Base-by-base conservation (phyloP, 2,329 filamentous ascomycete species). In the Fusarium tjaetaba region DNA sequence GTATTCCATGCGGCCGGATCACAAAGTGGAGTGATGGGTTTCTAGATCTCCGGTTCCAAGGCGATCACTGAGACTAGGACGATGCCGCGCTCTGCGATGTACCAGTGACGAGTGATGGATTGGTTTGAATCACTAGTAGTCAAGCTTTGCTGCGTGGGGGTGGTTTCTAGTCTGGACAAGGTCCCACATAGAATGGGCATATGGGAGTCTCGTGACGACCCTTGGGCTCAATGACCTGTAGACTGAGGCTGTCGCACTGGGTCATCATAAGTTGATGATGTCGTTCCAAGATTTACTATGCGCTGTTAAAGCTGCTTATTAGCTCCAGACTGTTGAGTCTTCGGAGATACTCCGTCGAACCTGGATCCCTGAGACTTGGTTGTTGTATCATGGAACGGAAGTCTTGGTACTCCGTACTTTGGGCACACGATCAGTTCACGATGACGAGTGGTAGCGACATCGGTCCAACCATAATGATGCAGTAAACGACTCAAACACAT, bases 141-240 rank as follows among this genome's bases (percentile, higher is more conserved):
- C 60, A 69, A 74, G 68, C 51, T 60, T 65, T 70, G 67, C 64
- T 65, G 68, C 67, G 73, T 75, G 72, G 71, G 60, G 74, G 77
- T 71, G 63, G 24, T 28, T 26, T 56, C 43, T 55, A 39, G 41
- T 45, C 46, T 65, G 48, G 45, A 57, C 53, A 48, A 57, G 61
- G 71, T 48, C 67, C 76, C 76, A 75, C 72, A 65, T 65, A 56
- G n/a, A 38, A 48, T 60, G 53, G 46, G 52, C 51, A 46, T 48
- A 59, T 70, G 51, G 56, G 38, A 73, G 64, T 73, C 72, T 66
- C 68, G 70, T 73, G 65, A 73, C 48, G 46, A 34, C 41, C 45
- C 59, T 55, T 60, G 70, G 61, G 49, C 36, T 38, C 22, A 56
- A 46, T 73, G 53, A 65, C 46, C 46, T 38, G 39, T 30, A 30